Conservation (phyloP, 2,329 filamentous ascomycete species). For the Madurella mycetomatis region DNA sequence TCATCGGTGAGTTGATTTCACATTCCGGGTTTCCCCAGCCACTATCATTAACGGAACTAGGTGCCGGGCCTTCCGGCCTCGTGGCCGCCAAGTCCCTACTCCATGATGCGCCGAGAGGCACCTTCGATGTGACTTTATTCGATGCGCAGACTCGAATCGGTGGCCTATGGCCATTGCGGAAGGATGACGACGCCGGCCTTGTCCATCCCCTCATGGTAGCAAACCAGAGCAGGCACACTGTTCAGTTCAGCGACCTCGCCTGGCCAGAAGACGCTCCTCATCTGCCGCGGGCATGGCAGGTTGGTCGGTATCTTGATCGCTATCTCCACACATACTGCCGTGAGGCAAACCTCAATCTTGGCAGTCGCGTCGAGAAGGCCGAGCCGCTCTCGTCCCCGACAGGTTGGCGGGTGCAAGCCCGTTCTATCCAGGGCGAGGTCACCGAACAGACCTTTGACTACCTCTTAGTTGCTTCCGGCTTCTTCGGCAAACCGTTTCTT, state of each 20-base stretch:
- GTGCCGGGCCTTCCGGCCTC: constrained; percentile 64
- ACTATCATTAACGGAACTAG: constrained; percentile 35
- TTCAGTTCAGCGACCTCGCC: constrained; percentile 66
- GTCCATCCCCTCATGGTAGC: constrained; percentile 64
- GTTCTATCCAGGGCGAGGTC: constrained; percentile 29
- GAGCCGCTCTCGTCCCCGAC: constrained; percentile 28
- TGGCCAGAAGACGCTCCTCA: constrained; percentile 60
- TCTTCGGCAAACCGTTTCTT: constrained; percentile 61
- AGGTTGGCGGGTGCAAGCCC: constrained; percentile 20
- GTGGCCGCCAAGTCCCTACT: constrained; percentile 70
- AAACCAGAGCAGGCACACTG: constrained; percentile 74
- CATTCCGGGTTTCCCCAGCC: not conserved
- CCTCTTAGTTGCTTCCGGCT: constrained; percentile 69
- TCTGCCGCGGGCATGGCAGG: constrained; percentile 72
- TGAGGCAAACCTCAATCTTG: constrained; percentile 43
- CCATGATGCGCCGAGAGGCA: constrained; percentile 48
- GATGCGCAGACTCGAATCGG: constrained; percentile 64
- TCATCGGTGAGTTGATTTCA: constrained; percentile 40
- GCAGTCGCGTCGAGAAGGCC: constrained; percentile 42
- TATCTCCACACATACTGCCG: constrained; percentile 57
- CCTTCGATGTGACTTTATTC: constrained; percentile 66
- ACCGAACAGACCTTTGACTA: constrained; percentile 60
- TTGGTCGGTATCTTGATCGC: constrained; percentile 65
- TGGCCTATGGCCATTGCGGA: constrained; percentile 67
- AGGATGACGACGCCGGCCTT: constrained; percentile 45